Conservation (phyloP, 2,329 filamentous ascomycete species). For the Cadophora sp. region DNA sequence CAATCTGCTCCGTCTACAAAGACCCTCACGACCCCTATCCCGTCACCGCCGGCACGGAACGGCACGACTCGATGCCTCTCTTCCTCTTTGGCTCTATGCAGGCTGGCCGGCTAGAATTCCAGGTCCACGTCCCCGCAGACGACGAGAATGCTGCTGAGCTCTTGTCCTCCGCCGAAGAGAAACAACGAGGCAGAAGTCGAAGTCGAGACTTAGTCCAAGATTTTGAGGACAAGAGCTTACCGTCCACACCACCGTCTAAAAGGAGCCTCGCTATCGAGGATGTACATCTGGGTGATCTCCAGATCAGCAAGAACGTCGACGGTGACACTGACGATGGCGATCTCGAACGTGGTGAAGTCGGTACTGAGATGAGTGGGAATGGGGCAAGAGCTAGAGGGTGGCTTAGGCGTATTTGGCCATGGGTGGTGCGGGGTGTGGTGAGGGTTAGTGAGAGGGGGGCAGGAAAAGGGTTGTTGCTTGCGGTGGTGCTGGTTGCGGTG, state of each 20-base stretch:
- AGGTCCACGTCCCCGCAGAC: background rate
- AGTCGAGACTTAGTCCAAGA: background rate
- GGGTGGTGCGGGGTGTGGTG: too few relatives aligned
- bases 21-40: background rate
- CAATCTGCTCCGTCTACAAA: background rate
- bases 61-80: background rate
- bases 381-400: too few relatives aligned
- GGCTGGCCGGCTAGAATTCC: background rate
- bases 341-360: background rate
- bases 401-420: too few relatives aligned
- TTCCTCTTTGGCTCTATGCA: slow-evolving; percentile 1
- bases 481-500: too few relatives aligned
- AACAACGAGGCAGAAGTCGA: background rate
- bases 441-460: too few relatives aligned
- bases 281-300: background rate
- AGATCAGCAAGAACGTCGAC: background rate
- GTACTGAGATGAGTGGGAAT: too few relatives aligned
- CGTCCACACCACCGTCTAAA: background rate
- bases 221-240: background rate
- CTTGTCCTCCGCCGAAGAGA: background rate
- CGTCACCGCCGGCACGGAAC: background rate
- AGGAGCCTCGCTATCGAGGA: background rate
- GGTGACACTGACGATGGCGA: background rate
- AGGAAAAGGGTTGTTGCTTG: too few relatives aligned
- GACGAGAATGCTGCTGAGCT: background rate